Evolutionary conservation across 805 yeast genomes (phyloP).

Genomic region (Kazachstania kunashirensis): DNA sequence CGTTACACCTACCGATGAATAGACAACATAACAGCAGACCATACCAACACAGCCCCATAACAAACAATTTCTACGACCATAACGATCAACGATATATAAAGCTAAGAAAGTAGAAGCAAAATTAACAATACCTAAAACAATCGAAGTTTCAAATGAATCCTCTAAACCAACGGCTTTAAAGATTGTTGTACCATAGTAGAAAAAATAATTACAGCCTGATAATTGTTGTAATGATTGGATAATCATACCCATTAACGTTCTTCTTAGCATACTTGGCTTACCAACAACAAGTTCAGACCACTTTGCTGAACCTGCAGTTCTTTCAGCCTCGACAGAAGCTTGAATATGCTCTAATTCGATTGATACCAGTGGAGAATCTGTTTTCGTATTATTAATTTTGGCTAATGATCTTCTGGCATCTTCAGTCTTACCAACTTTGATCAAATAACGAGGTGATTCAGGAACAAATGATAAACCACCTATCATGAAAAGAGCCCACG

Average conservation of each 20-base stretch:
- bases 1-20: conserved; percentile 55
- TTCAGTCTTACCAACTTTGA: conserved; percentile 45
- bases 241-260: conserved; percentile 42
- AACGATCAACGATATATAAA: conserved; percentile 43
- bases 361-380: conserved; percentile 46
- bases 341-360: conserved; percentile 48
- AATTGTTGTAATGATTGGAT: conserved; percentile 61
- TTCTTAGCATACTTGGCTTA: conserved; percentile 47
- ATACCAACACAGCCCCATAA: conserved; percentile 42
- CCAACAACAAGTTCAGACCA: conserved; percentile 61
- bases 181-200: conserved; percentile 58
- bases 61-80: conserved; percentile 44
- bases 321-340: conserved; percentile 54
- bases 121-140: conserved; percentile 52
- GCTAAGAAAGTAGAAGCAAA: conserved; percentile 48
- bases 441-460: conserved; percentile 63
- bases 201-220: conserved; percentile 58
- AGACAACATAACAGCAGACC: conserved; percentile 43
- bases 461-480: conserved; percentile 45
- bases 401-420: conserved; percentile 56
- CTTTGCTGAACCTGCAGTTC: conserved; percentile 52
- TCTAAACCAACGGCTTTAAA: conserved; percentile 51
- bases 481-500: conserved; percentile 36
- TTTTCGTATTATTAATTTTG: conserved; percentile 44
- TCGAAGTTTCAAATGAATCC: conserved; percentile 52